Evolutionary conservation across 2,329 filamentous ascomycete species (phyloP), one percentile per base, ranked within the genome.

Genomic region (Colletotrichum sp.): DNA sequence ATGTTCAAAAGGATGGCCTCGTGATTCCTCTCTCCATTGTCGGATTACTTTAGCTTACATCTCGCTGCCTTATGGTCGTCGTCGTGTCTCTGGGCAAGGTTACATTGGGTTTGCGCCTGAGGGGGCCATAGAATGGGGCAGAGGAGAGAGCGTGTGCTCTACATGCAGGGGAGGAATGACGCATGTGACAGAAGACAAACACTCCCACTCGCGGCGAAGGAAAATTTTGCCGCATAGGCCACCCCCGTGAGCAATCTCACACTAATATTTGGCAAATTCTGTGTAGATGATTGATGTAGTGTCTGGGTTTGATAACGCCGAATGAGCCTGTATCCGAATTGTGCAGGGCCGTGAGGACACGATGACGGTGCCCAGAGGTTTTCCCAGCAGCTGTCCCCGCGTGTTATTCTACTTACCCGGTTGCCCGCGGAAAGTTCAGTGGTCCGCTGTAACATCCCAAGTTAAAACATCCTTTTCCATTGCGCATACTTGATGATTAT

Each of bases 131-230:
- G 13, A n/a, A 58, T 14, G 69, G 64, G 36, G 30, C 34, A 55
- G 28, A 30, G 55, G 5, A 32, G 34, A 14, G 26, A 72, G 38
- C 61, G 43, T 67, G 62, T 52, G 43, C 43, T 52, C n/a, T 56
- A 24, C 43, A 38, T 34, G 26, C 62, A 72, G 56, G 69, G 73
- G 56, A 48, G 10, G 14, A 55, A 66, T 63, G 43, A 63, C 69
- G 55, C 73, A 75, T 75, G 69, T 73, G 73, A 73, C 63, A 68
- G 69, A 24, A 24, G 21, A 48, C n/a, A 52, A 21, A 13, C 43
- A 36, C 36, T 69, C 10, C 38, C 52, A 69, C 52, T 32, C 32
- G 30, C 26, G 66, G 13, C 14, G 21, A 38, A 59, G 52, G 9
- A 55, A 56, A 52, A 30, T 34, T 69, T 38, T 36, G 56, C 56